These are phyloP conservation scores for Bidens hawaiensis DNA, from an alignment of 140 eudicot species.

Conservation along the genomic window DNA sequence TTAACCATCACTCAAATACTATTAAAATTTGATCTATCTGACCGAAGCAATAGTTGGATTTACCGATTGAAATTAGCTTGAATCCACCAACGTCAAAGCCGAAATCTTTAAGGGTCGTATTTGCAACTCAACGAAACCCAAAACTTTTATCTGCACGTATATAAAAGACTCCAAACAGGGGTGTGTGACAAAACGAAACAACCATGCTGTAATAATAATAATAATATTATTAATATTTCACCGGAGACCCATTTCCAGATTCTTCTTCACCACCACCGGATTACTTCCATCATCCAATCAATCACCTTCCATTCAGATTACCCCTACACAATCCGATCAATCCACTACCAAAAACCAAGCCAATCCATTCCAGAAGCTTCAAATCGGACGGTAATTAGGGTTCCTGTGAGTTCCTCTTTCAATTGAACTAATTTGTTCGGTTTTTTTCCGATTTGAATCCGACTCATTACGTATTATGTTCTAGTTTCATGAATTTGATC, in stretches of 20 bases:
- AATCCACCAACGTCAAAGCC: no score
- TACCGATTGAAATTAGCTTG: no score
- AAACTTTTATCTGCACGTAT: background rate
- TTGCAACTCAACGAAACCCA: background rate
- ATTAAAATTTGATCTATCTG: no score
- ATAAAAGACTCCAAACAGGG: background rate
- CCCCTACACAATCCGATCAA: background rate
- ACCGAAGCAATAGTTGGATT: no score
- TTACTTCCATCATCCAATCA: slow-evolving; percentile 11
- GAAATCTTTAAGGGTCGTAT: background rate
- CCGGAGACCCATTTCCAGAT: slow-evolving; percentile 12
- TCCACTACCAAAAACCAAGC: slow-evolving; percentile 8
- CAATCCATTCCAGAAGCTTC: slow-evolving; percentile 18
- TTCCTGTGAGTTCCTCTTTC: slow-evolving; percentile 31
- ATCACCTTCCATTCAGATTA: background rate
- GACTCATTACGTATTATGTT: background rate
- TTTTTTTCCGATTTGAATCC: background rate
- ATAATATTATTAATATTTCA: no score
- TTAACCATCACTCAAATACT: no score
- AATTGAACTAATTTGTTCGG: slow-evolving; percentile 15
- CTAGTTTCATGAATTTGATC: background rate
- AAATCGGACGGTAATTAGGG: slow-evolving; percentile 17
- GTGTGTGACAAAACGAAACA: background rate
- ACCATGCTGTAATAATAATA: slow-evolving; percentile 19
- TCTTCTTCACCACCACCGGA: slow-evolving; percentile 9